Base-by-base conservation (phyloP, 164 flowering plant genomes). In the Vitis rotundifolia region DNA sequence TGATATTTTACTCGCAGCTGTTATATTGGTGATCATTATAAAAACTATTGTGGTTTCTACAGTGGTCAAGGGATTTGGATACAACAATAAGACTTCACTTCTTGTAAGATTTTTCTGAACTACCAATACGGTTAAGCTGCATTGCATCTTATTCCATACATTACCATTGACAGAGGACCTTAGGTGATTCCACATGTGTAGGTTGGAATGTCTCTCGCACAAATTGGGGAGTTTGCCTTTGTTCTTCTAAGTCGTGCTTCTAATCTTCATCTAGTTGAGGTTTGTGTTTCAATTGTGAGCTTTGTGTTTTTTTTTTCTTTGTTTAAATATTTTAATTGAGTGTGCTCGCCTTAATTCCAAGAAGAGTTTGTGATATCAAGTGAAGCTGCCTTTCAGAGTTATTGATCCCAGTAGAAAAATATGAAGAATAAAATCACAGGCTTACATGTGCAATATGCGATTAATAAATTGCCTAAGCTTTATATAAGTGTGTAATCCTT, bases 201-300 rank as follows among this genome's bases (percentile, higher is more conserved):
- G 98, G 98, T 92, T 77, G 98, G 97, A 48, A 90, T 94, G 93
- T 94, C 97, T 68, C 78, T 94, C 66, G 98, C 98, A 47, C 98
- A 94, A 74, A 94, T 94, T 72, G 98, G 98, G 61, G 97, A 94
- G 78, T 94, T 94, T 77, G 94, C 98, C 76, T 94, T 94, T 82
- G 97, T 94, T 77, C 94, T 94, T 81, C 88, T 94, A 62, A 94
- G 98, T 70, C 97, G 97, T 66, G 98, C 98, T 68, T 92, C 98
- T 53, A 90, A 94, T 84, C 89, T 92, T 82, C 89, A 89, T 78
- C 86, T 94, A 73, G 91, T 94, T 74, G 98, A 92, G 97, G 98
- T 94, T 28, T 61, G 83, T 82, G 59, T 18, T 18, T 56, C 56
- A 16, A 68, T 67, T 60, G 18, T 18, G 16, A n/a, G 48, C n/a